Percentiles rank a stretch among this genome's conserved stretches.
Conservation (phyloP, 78 protist genomes). For the Dictyostelium firmibasis region DNA sequence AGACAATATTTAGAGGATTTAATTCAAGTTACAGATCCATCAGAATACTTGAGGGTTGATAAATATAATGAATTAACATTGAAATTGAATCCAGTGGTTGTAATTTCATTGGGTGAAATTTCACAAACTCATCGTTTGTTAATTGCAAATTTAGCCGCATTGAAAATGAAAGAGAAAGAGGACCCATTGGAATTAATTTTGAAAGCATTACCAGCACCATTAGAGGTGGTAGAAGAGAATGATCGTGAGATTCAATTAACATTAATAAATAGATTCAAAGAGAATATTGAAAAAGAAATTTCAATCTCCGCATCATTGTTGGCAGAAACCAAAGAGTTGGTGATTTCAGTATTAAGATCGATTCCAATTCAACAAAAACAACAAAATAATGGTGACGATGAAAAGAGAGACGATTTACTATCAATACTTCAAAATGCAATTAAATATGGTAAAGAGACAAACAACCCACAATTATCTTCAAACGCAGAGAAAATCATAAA, state of each 20-base stretch:
- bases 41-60: constrained; percentile 73
- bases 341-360: constrained; percentile 41
- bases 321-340: constrained; percentile 72
- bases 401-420: constrained; percentile 26
- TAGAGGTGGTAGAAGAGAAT: constrained; percentile 43
- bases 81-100: constrained; percentile 72
- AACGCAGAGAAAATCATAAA: constrained; percentile 44
- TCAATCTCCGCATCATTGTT: constrained; percentile 61
- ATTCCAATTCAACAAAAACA: constrained; percentile 49
- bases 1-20: constrained; percentile 79
- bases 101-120: constrained; percentile 68
- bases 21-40: constrained; percentile 75
- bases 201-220: constrained; percentile 60
- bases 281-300: constrained; percentile 44
- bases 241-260: constrained; percentile 81
- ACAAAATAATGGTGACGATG: neutral
- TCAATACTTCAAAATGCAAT: constrained; percentile 44
- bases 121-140: constrained; percentile 67
- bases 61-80: constrained; percentile 81
- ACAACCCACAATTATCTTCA: neutral
- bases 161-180: constrained; percentile 74
- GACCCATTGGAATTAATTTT: constrained; percentile 74
- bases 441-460: constrained; percentile 2
- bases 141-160: constrained; percentile 1
- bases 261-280: constrained; percentile 72